phyloP scores from a whole-genome alignment of 371 early-diverging fungal genomes.

The Mucor velutinosus region DNA sequence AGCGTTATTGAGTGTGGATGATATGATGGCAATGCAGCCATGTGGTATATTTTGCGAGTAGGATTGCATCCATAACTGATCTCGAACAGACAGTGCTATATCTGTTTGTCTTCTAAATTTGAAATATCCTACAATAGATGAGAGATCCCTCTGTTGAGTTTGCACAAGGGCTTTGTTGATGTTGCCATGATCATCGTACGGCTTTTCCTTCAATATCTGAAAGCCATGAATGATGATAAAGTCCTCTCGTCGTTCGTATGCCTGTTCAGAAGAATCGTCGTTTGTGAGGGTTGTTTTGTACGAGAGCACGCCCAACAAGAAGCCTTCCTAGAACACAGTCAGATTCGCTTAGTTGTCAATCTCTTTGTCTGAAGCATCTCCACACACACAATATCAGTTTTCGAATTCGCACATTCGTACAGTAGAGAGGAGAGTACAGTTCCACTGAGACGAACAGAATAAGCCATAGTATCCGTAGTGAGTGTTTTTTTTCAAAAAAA shows the following conservation, averaged over 20 bases:
- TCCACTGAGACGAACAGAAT: constrained; percentile 25
- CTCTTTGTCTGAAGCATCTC: no score
- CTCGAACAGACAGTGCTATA: constrained; percentile 11
- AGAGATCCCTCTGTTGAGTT: constrained; percentile 3
- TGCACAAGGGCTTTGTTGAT: background rate
- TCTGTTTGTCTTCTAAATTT: constrained; percentile 19
- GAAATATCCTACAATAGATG: constrained; percentile 24
- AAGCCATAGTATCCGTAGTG: constrained; percentile 9
- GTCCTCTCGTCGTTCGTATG: constrained; percentile 18
- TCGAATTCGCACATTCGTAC: constrained; percentile 24
- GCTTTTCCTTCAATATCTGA: constrained; percentile 17
- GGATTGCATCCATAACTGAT: constrained; percentile 17
- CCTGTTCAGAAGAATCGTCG: constrained; percentile 19
- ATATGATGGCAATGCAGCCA: constrained; percentile 23
- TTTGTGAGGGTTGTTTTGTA: constrained; percentile 12
- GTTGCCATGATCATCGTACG: constrained; percentile 18
- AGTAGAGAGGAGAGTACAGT: constrained; percentile 24
- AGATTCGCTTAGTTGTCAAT: no score
- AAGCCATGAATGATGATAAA: constrained; percentile 31
- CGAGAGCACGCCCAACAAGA: constrained; percentile 19
- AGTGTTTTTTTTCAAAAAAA: no score
- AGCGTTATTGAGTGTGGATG: background rate
- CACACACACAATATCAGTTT: constrained; percentile 18
- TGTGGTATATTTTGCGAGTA: constrained; percentile 15
- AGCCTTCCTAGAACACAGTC: constrained; percentile 23